A percentile compares a stretch with the other conserved stretches of the same genome.
These are phyloP conservation scores for Thelephora aurantiotincta DNA, from an alignment of 768 basidiomycete genomes.

Conservation along the genomic window DNA sequence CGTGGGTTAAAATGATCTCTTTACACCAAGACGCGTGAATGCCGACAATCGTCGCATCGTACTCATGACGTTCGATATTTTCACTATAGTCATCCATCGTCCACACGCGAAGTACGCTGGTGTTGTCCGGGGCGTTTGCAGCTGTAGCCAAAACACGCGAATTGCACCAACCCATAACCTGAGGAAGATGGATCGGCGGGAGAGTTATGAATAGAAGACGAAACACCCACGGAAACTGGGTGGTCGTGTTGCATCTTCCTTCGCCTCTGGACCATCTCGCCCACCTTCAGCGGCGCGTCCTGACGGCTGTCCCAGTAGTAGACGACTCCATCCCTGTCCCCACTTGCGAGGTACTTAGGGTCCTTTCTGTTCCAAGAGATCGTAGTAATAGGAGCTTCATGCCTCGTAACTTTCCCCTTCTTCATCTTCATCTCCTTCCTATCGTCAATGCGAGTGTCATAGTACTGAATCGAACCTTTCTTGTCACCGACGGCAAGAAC, in stretches of 20 bases:
- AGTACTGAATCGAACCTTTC: conserved; percentile 63
- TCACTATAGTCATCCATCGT: conserved; percentile 20
- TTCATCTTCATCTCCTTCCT: conserved; percentile 39
- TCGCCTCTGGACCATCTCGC: conserved; percentile 37
- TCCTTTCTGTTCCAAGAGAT: conserved; percentile 50
- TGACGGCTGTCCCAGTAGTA: conserved; percentile 61
- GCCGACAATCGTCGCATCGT: conserved; percentile 49
- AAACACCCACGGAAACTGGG: conserved; percentile 32
- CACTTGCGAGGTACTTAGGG: conserved; percentile 57
- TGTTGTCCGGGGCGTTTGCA: not conserved
- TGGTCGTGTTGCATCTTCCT: conserved; percentile 63
- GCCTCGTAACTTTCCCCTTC: conserved; percentile 49
- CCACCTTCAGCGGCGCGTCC: conserved; percentile 35
- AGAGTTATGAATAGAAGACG: conserved; percentile 19
- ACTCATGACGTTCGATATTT: conserved; percentile 23
- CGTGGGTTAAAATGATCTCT: conserved; percentile 78
- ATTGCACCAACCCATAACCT: conserved; percentile 2
- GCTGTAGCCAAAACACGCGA: not conserved
- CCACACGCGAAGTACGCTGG: conserved; percentile 8
- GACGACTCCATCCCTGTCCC: conserved; percentile 61
- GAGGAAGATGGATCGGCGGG: not conserved
- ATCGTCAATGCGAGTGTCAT: conserved; percentile 46
- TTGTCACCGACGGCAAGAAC: conserved; percentile 50
- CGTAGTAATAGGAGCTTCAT: conserved; percentile 51
- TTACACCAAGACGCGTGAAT: conserved; percentile 67